phyloP scores from a whole-genome alignment of 257 asterid species.

The Solanum chilense region DNA sequence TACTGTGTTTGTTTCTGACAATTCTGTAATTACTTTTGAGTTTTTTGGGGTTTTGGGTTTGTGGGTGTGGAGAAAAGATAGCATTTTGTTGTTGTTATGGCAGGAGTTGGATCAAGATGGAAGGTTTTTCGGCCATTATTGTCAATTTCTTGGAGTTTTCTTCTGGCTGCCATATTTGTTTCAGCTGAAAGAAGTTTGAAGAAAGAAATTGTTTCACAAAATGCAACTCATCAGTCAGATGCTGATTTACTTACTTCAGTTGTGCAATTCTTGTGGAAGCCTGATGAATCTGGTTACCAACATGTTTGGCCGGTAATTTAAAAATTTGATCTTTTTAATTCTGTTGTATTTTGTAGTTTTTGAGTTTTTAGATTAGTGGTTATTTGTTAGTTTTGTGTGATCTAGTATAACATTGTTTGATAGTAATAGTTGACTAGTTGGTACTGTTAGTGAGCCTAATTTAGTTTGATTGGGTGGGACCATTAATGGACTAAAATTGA shows the following conservation, averaged over 20 bases:
- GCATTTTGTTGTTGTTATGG: slow-evolving; percentile 23
- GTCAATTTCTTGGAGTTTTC: slow-evolving; percentile 59
- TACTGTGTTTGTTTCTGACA: neutral
- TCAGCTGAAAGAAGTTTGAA: slow-evolving; percentile 80
- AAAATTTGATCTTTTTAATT: neutral
- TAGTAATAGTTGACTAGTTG: neutral
- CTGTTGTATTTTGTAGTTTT: neutral
- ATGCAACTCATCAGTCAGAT: slow-evolving; percentile 21
- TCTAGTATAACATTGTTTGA: neutral
- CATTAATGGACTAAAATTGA: neutral
- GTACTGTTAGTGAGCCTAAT: neutral
- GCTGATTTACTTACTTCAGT: slow-evolving; percentile 23
- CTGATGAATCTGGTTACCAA: slow-evolving; percentile 56
- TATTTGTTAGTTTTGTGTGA: neutral
- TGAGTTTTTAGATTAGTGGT: neutral
- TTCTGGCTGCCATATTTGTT: slow-evolving; percentile 63
- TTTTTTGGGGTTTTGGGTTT: neutral
- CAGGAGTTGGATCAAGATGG: slow-evolving; percentile 41
- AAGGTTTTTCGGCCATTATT: slow-evolving; percentile 48
- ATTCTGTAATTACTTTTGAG: neutral
- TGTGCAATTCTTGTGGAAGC: slow-evolving; percentile 60
- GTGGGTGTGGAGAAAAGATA: neutral
- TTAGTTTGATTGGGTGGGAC: neutral
- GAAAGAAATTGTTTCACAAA: slow-evolving; percentile 15
- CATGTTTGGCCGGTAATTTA: slow-evolving; percentile 95